A percentile compares a stretch with the other conserved stretches of the same genome.
These are phyloP conservation scores for Aspergillus fumigatiaffinis DNA, from an alignment of 2,329 filamentous ascomycete genomes.

Conservation along the genomic window DNA sequence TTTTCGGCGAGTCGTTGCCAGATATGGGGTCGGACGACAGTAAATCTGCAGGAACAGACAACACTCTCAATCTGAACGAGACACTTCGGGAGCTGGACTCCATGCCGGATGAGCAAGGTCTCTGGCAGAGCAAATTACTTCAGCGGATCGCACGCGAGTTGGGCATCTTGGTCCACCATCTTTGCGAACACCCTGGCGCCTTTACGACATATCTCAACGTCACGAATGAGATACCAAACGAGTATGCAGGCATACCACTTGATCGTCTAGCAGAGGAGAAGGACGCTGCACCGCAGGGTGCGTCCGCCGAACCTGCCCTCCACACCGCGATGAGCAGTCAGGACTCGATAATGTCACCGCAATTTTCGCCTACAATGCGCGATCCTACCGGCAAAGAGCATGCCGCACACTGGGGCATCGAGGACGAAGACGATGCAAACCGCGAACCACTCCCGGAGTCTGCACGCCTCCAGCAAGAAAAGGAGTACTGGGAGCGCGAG, in stretches of 20 bases:
- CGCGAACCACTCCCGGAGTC: constrained; percentile 33
- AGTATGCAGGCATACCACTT: constrained; percentile 73
- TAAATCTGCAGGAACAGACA: constrained; percentile 25
- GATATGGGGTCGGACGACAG: constrained; percentile 30
- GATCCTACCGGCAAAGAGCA: constrained; percentile 42
- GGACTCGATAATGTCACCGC: constrained; percentile 36
- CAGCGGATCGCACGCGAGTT: constrained; percentile 84
- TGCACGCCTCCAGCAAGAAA: constrained; percentile 49
- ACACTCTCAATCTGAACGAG: constrained; percentile 31
- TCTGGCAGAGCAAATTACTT: constrained; percentile 64
- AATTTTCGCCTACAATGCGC: constrained; percentile 49
- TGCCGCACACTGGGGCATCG: constrained; percentile 63
- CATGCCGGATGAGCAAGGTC: constrained; percentile 23
- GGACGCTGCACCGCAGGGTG: constrained; percentile 10
- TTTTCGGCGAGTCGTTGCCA: constrained; percentile 77
- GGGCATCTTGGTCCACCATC: constrained; percentile 73
- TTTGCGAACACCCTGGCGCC: constrained; percentile 82
- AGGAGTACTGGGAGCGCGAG: constrained; percentile 89
- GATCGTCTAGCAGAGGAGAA: constrained; percentile 24
- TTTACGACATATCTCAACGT: constrained; percentile 75
- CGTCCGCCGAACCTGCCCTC: constrained; percentile 10
- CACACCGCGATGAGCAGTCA: constrained; percentile 19
- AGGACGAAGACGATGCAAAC: constrained; percentile 50
- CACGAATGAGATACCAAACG: constrained; percentile 58
- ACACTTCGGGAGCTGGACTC: constrained; percentile 28